Base-by-base conservation (phyloP, 129 eudicot species). In the Sambucus nigra region DNA sequence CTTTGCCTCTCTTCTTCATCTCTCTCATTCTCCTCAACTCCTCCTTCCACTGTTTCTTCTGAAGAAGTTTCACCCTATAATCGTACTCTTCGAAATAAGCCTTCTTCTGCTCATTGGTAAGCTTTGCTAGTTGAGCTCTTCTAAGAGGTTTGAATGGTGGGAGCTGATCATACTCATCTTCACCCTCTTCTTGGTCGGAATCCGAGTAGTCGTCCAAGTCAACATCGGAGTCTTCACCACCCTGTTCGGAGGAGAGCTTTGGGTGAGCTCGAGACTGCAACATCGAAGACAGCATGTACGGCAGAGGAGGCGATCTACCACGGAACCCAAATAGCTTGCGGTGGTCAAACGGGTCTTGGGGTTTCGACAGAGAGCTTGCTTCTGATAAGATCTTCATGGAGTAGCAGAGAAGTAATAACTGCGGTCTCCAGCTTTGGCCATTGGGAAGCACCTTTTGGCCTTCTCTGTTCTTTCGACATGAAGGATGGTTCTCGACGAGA, bases 11-110 rank as follows among this genome's bases (percentile, higher is more conserved):
- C 60, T 76, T 88, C 57, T 92, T 92, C 59, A 83, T 62, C 40
- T 82, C 91, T 71, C 58, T 80, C 84, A 82, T 68, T 59, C 99
- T 80, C 47, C 66, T 92, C 69, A 92, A 22, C 70, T 86, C 99
- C 69, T 80, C 94, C 59, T 58, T 86, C 94, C 84, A 86, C 69
- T 92, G 99, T 61, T 86, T 86, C 72, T 83, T 92, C 81, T 86
- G 94, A 53, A 92, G 77, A 24, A 92, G 96, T 77, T 86, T 86
- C 47, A 92, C 99, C 2, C 99, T 72, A 20, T 92, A 92, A 68
- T 92, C 99, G 23, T 82, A 92, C 73, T 92, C 99, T 51, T 92
- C 99, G 17, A 80, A 92, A 53, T 92, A 92, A 5, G 94, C 94
- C 46, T 77, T 83, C 68, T 55, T 83, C 68, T 92, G 96, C 48